A percentile compares a stretch with the other conserved stretches of the same genome.
These are phyloP conservation scores for Oenanthe sinensis DNA, from an alignment of 129 eudicot species.

Conservation along the genomic window DNA sequence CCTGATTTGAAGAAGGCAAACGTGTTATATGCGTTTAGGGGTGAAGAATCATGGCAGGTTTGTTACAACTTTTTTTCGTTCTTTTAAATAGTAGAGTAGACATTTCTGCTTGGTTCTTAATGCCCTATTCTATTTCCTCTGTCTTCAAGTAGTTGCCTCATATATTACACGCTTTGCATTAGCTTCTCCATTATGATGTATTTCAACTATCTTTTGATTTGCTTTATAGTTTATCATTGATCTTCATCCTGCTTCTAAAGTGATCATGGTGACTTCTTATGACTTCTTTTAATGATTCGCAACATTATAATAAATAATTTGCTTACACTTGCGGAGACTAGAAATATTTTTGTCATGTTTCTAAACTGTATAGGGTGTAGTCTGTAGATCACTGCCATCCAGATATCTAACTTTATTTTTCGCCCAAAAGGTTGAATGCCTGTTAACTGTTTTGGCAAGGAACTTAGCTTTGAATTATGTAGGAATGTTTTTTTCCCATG, in stretches of 20 bases:
- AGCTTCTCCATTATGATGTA: background rate
- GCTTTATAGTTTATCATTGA: background rate
- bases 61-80: background rate
- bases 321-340: background rate
- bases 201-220: background rate
- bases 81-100: background rate
- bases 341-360: background rate
- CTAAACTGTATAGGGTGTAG: background rate
- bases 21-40: conserved; percentile 45
- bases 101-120: background rate
- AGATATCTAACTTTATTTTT: background rate
- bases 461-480: background rate
- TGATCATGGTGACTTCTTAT: background rate
- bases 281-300: background rate
- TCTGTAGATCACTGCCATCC: background rate
- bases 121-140: background rate
- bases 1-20: conserved; percentile 71
- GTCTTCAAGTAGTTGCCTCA: background rate
- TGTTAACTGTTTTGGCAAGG: background rate
- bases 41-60: conserved; percentile 98
- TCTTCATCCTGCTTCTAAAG: background rate
- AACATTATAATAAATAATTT: background rate
- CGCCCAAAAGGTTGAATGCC: background rate
- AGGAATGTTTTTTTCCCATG: background rate
- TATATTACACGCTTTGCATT: background rate